Evolutionary conservation across 176 grass and related monocot species (phyloP).

Genomic region (Oryza officinalis): DNA sequence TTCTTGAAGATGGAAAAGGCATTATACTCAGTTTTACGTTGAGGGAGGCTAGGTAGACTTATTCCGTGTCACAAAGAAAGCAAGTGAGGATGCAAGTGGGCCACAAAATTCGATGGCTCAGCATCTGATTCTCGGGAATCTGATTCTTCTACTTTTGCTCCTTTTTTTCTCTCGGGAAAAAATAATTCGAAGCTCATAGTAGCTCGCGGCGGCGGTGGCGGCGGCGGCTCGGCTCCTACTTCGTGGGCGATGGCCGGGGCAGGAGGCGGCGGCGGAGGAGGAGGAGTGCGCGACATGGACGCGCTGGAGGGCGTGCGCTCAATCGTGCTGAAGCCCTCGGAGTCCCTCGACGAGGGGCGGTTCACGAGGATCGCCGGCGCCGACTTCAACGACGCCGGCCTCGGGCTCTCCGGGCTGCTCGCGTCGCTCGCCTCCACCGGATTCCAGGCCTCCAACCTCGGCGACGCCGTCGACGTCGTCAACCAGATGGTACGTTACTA

Average conservation of each 20-base stretch:
- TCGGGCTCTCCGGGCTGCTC: constrained; percentile 59
- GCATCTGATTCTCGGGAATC: too few species aligned
- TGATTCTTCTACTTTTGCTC: not conserved
- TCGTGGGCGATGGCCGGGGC: constrained; percentile 11
- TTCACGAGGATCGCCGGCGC: constrained; percentile 69
- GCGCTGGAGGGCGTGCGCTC: constrained; percentile 53
- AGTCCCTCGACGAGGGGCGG: constrained; percentile 53
- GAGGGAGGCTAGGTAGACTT: too few species aligned
- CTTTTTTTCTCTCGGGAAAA: not conserved
- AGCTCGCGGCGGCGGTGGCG: constrained; percentile 10
- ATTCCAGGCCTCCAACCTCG: constrained; percentile 85
- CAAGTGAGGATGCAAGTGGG: too few species aligned
- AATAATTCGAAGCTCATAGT: not conserved
- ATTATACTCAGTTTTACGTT: too few species aligned
- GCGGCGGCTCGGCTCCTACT: not conserved
- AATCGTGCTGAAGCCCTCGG: constrained; percentile 74
- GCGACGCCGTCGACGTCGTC: constrained; percentile 66
- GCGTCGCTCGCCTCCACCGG: constrained; percentile 58
- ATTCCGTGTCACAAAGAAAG: too few species aligned
- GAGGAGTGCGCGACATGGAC: constrained; percentile 24
- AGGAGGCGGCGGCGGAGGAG: constrained; percentile 6
- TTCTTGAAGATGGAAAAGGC: too few species aligned
- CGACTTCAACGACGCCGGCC: constrained; percentile 66
- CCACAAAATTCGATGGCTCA: too few species aligned
- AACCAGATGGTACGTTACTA: constrained; percentile 65